phyloP scores from a whole-genome alignment of 768 basidiomycete species.

The Rossbeevera mucosa region DNA sequence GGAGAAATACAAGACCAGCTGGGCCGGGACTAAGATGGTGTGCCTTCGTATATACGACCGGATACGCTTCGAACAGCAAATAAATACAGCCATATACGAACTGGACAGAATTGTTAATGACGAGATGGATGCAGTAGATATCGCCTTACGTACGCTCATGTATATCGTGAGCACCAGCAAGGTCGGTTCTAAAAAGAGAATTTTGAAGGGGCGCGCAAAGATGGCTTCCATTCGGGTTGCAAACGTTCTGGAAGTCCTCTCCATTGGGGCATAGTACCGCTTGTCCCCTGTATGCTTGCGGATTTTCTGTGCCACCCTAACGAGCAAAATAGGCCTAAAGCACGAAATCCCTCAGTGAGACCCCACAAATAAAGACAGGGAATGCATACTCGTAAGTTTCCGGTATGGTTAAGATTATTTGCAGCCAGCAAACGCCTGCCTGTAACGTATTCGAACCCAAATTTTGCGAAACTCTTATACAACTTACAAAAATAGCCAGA shows the following conservation, averaged over 20 bases:
- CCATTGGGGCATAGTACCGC: conserved; percentile 49
- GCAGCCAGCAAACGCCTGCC: conserved; percentile 46
- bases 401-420: conserved; percentile 53
- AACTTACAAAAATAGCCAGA: conserved; percentile 50
- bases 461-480: background rate
- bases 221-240: conserved; percentile 42
- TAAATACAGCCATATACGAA: conserved; percentile 64
- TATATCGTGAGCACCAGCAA: conserved; percentile 59
- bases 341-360: conserved; percentile 17
- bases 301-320: conserved; percentile 44
- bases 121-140: background rate
- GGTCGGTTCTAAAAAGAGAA: conserved; percentile 65
- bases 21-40: conserved; percentile 52
- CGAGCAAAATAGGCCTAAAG: conserved; percentile 51
- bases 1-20: conserved; percentile 58
- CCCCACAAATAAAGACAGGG: background rate
- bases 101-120: conserved; percentile 25
- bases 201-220: conserved; percentile 54
- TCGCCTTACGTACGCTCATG: conserved; percentile 44
- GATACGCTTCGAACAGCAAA: conserved; percentile 58
- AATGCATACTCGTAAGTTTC: conserved; percentile 60
- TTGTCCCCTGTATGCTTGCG: conserved; percentile 51
- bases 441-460: no score
- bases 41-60: conserved; percentile 50
- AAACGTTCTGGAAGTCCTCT: conserved; percentile 37